Evolutionary conservation across 2,329 filamentous ascomycete genomes (phyloP).

Genomic region (Aspergillus pseudotamarii): DNA sequence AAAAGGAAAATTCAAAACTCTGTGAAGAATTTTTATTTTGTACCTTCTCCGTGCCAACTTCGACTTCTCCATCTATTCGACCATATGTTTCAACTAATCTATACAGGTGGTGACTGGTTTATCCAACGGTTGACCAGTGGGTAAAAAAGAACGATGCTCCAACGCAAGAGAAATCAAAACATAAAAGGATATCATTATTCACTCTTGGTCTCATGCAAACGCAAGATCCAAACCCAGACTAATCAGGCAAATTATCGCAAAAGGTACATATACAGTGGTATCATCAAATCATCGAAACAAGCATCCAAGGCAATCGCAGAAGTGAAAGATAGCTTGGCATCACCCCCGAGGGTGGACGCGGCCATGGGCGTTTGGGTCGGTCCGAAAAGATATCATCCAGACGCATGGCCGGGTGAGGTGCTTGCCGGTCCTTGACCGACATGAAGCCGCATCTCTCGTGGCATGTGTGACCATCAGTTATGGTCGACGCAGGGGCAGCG

Average conservation of each 20-base stretch:
- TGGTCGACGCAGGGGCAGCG: not conserved
- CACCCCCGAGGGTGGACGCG: not conserved
- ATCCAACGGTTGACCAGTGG: not conserved
- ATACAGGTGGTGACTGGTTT: not conserved
- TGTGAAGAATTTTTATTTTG: not conserved
- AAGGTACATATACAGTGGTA: slow-evolving; percentile 3
- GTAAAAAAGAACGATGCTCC: not conserved
- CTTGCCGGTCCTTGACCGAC: not conserved
- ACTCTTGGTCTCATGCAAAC: not conserved
- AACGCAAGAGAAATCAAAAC: not conserved
- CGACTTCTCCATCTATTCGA: not conserved
- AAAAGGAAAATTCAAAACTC: not conserved
- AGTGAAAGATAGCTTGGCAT: not conserved
- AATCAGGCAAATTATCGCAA: not conserved
- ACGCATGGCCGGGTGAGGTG: not conserved
- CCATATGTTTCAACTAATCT: not conserved
- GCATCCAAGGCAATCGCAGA: not conserved
- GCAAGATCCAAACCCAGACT: not conserved
- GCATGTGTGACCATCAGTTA: not conserved
- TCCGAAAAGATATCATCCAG: not conserved
- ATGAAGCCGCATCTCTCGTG: not conserved
- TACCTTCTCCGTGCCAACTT: not conserved
- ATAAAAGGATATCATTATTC: slow-evolving; percentile 1
- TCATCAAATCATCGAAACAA: slow-evolving; percentile 5
- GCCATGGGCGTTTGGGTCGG: not conserved